Conservation (phyloP, 768 basidiomycete species). For the Coprinellus aureogranulatus region DNA sequence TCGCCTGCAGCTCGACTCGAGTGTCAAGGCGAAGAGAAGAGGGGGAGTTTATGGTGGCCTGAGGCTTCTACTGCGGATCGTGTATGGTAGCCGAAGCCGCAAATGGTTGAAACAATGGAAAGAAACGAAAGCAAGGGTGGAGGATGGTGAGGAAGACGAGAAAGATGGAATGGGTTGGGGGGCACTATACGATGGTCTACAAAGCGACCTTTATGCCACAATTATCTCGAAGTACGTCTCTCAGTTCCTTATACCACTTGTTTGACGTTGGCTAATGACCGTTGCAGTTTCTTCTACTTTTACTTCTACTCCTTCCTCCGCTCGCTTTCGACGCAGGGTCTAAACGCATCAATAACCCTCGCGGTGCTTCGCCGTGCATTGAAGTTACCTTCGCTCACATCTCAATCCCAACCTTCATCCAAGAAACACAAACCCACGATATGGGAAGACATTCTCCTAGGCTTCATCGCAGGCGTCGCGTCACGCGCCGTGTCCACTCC, state of each 20-base stretch:
- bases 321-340: slow-evolving; percentile 36
- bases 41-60: slow-evolving; percentile 30
- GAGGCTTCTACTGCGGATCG: slow-evolving; percentile 36
- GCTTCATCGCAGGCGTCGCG: slow-evolving; percentile 55
- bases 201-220: slow-evolving; percentile 52
- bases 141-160: no score
- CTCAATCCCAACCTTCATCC: slow-evolving; percentile 9
- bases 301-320: slow-evolving; percentile 54
- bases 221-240: slow-evolving; percentile 48
- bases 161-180: slow-evolving; percentile 27
- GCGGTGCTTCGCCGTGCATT: background rate
- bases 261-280: background rate
- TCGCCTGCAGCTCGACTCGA: slow-evolving; percentile 41
- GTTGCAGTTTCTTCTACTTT: slow-evolving; percentile 55
- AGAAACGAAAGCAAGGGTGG: no score
- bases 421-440: slow-evolving; percentile 32
- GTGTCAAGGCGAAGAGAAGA: slow-evolving; percentile 18
- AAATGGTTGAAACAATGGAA: background rate
- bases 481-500: slow-evolving; percentile 56
- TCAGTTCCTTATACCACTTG: background rate
- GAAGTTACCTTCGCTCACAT: background rate
- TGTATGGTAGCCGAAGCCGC: slow-evolving; percentile 25
- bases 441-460: slow-evolving; percentile 50
- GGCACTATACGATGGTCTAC: slow-evolving; percentile 51
- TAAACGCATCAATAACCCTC: slow-evolving; percentile 9